Conservation (phyloP, 257 asterid genomes). For the Petunia axillaris region DNA sequence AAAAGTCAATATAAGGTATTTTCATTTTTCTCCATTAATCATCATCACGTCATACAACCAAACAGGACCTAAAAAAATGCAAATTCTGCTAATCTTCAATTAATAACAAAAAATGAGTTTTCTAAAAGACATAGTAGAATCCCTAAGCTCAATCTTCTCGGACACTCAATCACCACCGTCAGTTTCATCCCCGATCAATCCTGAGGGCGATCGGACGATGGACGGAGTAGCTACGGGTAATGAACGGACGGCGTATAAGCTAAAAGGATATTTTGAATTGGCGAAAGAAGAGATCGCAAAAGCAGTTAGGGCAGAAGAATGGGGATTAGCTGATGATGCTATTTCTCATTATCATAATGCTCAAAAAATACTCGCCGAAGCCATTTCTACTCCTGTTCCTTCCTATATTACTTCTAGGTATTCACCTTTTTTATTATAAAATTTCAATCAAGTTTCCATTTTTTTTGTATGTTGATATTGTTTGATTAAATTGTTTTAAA, state of each 20-base stretch:
- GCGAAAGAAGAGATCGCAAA: constrained; percentile 83
- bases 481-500: constrained; percentile 7
- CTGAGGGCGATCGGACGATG: constrained; percentile 55
- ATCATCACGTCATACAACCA: not conserved
- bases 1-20: not conserved
- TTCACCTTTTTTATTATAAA: not conserved
- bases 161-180: constrained; percentile 43
- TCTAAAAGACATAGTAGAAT: constrained; percentile 58
- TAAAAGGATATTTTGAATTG: constrained; percentile 88
- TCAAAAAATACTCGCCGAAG: constrained; percentile 72
- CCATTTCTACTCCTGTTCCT: constrained; percentile 82
- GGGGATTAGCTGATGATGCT: constrained; percentile 90
- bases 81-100: not conserved
- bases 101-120: constrained; percentile 53
- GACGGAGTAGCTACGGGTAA: constrained; percentile 81
- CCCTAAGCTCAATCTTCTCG: constrained; percentile 64
- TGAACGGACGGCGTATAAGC: constrained; percentile 84
- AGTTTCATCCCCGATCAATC: constrained; percentile 25
- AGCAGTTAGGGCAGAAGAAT: constrained; percentile 94
- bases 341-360: constrained; percentile 64
- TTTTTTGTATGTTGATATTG: not conserved
- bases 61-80: constrained; percentile 22
- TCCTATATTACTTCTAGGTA: constrained; percentile 89
- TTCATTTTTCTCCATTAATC: not conserved
- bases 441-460: not conserved